A percentile compares a stretch with the other conserved stretches of the same genome.
phyloP scores from a whole-genome alignment of 352 stramenopile species.

The Phytophthora sp. region DNA sequence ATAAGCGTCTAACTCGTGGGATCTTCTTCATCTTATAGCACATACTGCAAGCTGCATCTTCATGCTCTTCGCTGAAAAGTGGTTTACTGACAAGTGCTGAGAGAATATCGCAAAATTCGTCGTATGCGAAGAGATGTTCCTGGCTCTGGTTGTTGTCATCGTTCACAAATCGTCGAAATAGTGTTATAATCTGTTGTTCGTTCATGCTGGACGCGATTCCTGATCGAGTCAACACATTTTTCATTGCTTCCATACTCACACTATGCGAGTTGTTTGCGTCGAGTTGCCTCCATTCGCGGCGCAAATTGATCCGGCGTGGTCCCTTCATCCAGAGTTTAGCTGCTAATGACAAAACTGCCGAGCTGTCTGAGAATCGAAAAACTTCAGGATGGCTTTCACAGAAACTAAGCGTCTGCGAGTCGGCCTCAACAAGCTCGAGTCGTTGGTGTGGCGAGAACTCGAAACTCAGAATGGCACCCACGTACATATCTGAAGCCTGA shows the following conservation, averaged over 20 bases:
- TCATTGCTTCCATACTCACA: constrained; percentile 33
- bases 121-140: constrained; percentile 43
- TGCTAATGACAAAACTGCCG: constrained; percentile 35
- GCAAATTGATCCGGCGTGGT: constrained; percentile 28
- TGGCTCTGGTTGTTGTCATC: constrained; percentile 14
- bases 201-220: constrained; percentile 42
- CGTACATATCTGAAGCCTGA: constrained; percentile 64
- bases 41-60: constrained; percentile 5
- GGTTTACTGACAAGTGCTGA: constrained; percentile 24
- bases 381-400: constrained; percentile 74
- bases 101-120: constrained; percentile 72
- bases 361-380: constrained; percentile 68
- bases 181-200: constrained; percentile 68
- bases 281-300: constrained; percentile 43
- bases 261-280: constrained; percentile 22
- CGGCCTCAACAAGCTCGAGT: constrained; percentile 76
- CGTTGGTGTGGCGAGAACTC: constrained; percentile 73
- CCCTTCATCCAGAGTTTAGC: constrained; percentile 26
- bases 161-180: constrained; percentile 50
- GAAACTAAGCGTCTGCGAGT: constrained; percentile 77
- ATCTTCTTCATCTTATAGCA: constrained; percentile 42
- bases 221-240: constrained; percentile 24
- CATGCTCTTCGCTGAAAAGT: constrained; percentile 4
- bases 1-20: constrained; percentile 18
- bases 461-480: constrained; percentile 72